Base-by-base conservation (phyloP, 164 flowering plant species). In the Nelumbo lutea region DNA sequence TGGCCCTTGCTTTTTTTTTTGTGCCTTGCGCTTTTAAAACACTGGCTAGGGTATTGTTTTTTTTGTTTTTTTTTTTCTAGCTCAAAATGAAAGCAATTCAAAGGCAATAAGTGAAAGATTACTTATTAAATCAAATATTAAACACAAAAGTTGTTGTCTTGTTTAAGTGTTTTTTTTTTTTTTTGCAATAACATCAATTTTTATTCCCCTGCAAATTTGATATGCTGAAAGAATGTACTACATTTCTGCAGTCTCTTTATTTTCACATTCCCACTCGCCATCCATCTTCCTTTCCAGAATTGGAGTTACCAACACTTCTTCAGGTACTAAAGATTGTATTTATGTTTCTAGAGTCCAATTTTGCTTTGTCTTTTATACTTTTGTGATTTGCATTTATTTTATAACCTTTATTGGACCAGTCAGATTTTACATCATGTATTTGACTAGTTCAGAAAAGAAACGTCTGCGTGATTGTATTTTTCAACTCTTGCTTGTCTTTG, bases 241-340 rank as follows among this genome's bases (percentile, higher is more conserved):
- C 55, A 59, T 66, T 64, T 4, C 71, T 65, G 75, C 94, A 93
- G 97, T 79, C 83, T 53, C 86, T 93, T 56, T 87, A 83, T 85
- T 78, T 95, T 71, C 99, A 95, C 74, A 71, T 95, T 69, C 94
- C 97, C 71, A 80, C 91, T 63, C 87, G 87, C 42, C 87, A 88
- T 83, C 89, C 97, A 48, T 83, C 93, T 73, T 83, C 90, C 62
- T 89, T 82, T 79, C 87, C 92, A 11, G 99, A 95, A 68, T 67
- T 95, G 78, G 99, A 95, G 78, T 73, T 95, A 39, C 96, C 96
- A 57, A 92, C 98, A 52, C 85, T 95, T 74, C 68, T 95, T 77
- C 99, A 95, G 98, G 99, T 95, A 87, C 53, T 9, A 61, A 68
- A 46, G 51, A 76, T 47, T 65, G 13, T 53, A 1, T 50, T 51